Percentiles rank a stretch among this genome's conserved stretches.
Conservation (phyloP, 2,329 filamentous ascomycete species). For the Colletotrichum spaethianum region DNA sequence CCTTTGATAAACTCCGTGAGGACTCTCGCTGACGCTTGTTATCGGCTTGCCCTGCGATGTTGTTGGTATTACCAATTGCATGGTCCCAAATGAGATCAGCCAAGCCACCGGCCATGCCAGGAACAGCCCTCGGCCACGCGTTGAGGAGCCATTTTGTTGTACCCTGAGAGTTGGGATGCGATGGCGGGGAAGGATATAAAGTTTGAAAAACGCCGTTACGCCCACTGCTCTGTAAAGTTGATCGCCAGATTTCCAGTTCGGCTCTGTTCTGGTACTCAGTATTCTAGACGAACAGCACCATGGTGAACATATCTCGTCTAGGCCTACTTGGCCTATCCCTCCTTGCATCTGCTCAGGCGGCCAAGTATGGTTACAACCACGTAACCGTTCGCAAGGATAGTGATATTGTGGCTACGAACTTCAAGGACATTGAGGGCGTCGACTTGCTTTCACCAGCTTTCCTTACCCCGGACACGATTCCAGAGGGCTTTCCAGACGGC, state of each 20-base stretch:
- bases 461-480: constrained; percentile 42
- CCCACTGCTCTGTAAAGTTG: neutral
- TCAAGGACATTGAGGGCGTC: constrained; percentile 38
- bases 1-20: neutral
- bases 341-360: constrained; percentile 29
- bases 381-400: constrained; percentile 37
- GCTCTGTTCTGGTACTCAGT: neutral
- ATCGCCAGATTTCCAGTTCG: neutral
- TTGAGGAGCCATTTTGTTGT: constrained; percentile 12
- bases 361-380: constrained; percentile 41
- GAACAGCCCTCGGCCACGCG: constrained; percentile 17
- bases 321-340: constrained; percentile 36
- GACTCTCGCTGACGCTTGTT: neutral
- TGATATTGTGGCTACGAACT: constrained; percentile 34
- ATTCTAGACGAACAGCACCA: neutral
- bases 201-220: neutral
- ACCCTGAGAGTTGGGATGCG: neutral
- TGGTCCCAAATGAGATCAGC: constrained; percentile 30
- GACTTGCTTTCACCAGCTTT: constrained; percentile 48
- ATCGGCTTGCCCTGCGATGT: neutral
- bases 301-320: constrained; percentile 25
- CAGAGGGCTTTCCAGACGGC: constrained; percentile 46
- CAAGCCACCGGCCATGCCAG: constrained; percentile 23
- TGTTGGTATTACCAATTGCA: constrained; percentile 9
- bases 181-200: neutral